Evolutionary conservation across 768 basidiomycete species (phyloP).

Genomic region (Cystofilobasidium ferigula): DNA sequence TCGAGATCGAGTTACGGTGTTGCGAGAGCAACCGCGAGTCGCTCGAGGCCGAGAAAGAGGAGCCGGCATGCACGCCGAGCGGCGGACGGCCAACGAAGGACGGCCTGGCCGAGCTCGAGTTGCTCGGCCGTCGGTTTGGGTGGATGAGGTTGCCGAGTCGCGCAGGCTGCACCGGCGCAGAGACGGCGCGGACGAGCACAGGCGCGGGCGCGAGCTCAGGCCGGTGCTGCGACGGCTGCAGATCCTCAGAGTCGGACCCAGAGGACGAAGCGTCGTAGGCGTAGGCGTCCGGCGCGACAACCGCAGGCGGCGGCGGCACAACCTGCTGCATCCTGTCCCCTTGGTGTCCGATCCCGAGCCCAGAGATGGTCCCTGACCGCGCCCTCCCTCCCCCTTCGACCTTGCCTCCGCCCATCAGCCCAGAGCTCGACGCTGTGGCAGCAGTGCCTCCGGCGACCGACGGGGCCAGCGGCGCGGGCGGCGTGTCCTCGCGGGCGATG

Average conservation of each 20-base stretch:
- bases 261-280: neutral
- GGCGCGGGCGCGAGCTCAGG: slow-evolving; percentile 6
- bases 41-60: neutral
- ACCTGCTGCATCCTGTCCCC: too few species aligned
- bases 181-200: slow-evolving; percentile 20
- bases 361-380: neutral
- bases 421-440: neutral
- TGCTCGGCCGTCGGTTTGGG: slow-evolving; percentile 17
- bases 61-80: neutral
- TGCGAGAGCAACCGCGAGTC: neutral
- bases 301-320: neutral
- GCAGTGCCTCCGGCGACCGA: neutral
- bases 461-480: neutral
- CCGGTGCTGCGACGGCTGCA: neutral
- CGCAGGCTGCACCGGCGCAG: slow-evolving; percentile 18
- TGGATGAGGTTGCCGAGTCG: slow-evolving; percentile 23
- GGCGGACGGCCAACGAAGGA: neutral
- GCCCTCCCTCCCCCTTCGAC: slow-evolving; percentile 1
- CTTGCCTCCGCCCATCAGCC: too few species aligned
- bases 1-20: neutral
- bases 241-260: neutral
- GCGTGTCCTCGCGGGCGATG: neutral
- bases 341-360: neutral
- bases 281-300: neutral
- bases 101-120: neutral